Conservation (phyloP, 768 basidiomycete genomes). For the Mycena crocata region DNA sequence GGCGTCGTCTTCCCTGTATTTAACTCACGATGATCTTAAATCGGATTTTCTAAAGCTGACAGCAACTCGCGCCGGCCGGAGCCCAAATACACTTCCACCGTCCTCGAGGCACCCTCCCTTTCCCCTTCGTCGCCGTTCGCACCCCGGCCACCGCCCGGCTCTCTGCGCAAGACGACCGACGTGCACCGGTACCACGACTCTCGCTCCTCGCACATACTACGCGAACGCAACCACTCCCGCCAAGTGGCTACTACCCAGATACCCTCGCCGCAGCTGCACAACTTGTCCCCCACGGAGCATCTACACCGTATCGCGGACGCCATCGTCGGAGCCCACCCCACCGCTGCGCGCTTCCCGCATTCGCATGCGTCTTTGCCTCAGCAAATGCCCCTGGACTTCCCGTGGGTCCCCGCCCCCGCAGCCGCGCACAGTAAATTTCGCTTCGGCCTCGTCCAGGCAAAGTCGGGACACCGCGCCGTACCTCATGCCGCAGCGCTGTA, state of each 20-base stretch:
- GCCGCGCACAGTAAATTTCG: too few relatives aligned
- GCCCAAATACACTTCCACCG: background rate
- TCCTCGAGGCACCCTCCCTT: background rate
- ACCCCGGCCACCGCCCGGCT: background rate
- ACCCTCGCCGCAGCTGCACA: background rate
- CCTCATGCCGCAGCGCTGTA: too few relatives aligned
- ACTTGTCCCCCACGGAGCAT: background rate
- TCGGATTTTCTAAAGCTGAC: background rate
- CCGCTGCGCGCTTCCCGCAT: background rate
- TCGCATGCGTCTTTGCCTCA: too few relatives aligned
- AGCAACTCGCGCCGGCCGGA: background rate
- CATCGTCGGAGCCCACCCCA: constrained; percentile 6
- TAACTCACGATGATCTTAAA: background rate
- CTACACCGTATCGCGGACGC: constrained; percentile 7
- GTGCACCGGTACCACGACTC: background rate
- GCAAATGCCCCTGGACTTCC: too few relatives aligned
- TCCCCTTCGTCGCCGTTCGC: background rate
- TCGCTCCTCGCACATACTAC: background rate
- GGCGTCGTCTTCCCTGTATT: background rate
- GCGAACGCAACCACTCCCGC: background rate
- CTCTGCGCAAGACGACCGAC: background rate
- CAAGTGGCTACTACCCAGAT: background rate
- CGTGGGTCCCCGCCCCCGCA: too few relatives aligned
- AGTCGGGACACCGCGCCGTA: too few relatives aligned
- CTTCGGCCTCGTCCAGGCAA: too few relatives aligned